Base-by-base conservation (phyloP, 2,329 filamentous ascomycete species). In the Periconia sp. region DNA sequence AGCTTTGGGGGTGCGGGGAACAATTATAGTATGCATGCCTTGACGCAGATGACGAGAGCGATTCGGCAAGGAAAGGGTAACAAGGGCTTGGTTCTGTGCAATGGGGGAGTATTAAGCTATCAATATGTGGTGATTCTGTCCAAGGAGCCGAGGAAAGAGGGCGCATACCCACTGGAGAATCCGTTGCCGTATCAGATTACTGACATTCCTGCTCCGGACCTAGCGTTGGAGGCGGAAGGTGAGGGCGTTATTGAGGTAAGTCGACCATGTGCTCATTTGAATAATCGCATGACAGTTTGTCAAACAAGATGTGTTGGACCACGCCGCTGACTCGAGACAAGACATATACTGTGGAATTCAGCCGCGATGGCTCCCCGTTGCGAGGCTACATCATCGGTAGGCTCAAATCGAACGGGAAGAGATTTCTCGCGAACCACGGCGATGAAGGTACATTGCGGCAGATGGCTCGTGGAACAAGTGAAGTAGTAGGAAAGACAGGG, bases 1-100 rank as follows among this genome's bases (percentile, higher is more conserved):
- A 85, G 79, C 1, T 88, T 88, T 45, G 85, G 85, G 0, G 85
- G 85, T 0, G 85, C 85, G 5, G 85, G 85, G 0, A 88, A 88
- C 50, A 87, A 87, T 40, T 88, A 88, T 46, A 85, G 82, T 0
- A 82, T 87, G 78, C 84, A 88, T 68, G 83, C 68, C 17, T 40
- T 71, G 29, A 68, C 65, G 5, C 64, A 63, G 25, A 63, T 67
- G 58, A 57, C 57, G 72, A 72, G 79, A 71, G 10, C 76, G 41
- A 61, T 87, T 3, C 73, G 83, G 8, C 57, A 60, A 7, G 71
- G 73, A 0, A 73, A 69, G 17, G 72, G 71, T 1, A 70, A 63
- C 3, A 78, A 72, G 11, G 84, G 82, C 2, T 63, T 88, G 0
- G 70, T 87, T 4, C 74, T 87, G 11, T 84, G 84, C 2, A 87